Percentiles rank a stretch among this genome's conserved stretches.
These are phyloP conservation scores for Gaeumannomyces sp. DNA, from an alignment of 2,329 filamentous ascomycete genomes.

Conservation along the genomic window DNA sequence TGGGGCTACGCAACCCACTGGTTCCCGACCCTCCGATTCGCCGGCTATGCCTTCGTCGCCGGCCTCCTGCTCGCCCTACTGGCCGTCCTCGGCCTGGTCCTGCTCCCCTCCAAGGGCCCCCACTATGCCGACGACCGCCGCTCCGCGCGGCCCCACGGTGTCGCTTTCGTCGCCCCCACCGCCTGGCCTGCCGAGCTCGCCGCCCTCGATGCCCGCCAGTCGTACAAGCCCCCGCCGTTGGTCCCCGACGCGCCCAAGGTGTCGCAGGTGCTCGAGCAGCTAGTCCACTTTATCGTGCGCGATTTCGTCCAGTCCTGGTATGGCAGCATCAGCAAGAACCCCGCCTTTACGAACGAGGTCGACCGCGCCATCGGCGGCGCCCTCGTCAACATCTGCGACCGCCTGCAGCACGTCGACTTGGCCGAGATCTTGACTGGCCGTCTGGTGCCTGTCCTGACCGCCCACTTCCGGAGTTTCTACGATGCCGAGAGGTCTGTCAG, in stretches of 20 bases:
- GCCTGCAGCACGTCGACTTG: constrained; percentile 69
- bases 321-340: constrained; percentile 71
- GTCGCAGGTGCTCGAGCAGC: constrained; percentile 70
- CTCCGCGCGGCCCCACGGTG: constrained; percentile 35
- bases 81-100: constrained; percentile 50
- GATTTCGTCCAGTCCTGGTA: constrained; percentile 93
- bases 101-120: constrained; percentile 54
- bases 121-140: constrained; percentile 33
- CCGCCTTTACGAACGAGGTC: constrained; percentile 78
- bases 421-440: constrained; percentile 77
- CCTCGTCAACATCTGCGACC: constrained; percentile 63
- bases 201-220: constrained; percentile 57
- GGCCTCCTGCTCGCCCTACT: constrained; percentile 56
- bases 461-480: constrained; percentile 84
- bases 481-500: constrained; percentile 82
- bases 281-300: constrained; percentile 69
- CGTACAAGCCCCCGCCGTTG: constrained; percentile 63
- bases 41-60: constrained; percentile 74
- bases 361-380: constrained; percentile 73
- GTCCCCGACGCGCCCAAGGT: constrained; percentile 71
- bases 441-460: constrained; percentile 80
- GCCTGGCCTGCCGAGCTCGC: constrained; percentile 67
- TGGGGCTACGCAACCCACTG: constrained; percentile 84
- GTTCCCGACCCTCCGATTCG: constrained; percentile 75
- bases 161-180: constrained; percentile 54